Percentiles rank a stretch among this genome's conserved stretches.
phyloP scores from a whole-genome alignment of 2,329 filamentous ascomycete species.

The Calonectria crousiana region DNA sequence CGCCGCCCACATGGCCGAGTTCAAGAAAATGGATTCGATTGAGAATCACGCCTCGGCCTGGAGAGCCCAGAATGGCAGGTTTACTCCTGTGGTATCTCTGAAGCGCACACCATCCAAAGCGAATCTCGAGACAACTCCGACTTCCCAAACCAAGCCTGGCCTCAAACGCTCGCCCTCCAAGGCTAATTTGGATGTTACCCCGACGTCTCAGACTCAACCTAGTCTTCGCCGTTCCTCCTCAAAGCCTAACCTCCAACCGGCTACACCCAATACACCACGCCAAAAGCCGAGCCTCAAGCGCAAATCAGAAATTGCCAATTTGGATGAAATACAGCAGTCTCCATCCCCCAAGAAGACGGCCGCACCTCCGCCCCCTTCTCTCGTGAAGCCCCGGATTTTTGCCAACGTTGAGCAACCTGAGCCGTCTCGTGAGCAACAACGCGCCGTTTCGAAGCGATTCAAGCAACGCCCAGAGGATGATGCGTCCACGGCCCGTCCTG shows the following conservation, averaged over 20 bases:
- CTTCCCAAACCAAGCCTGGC: slow-evolving; percentile 49
- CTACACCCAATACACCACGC: slow-evolving; percentile 60
- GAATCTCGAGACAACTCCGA: slow-evolving; percentile 52
- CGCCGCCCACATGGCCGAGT: slow-evolving; percentile 86
- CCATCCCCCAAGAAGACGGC: slow-evolving; percentile 45
- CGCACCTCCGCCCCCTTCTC: slow-evolving; percentile 27
- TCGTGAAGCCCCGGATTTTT: slow-evolving; percentile 31
- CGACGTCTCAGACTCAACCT: slow-evolving; percentile 50
- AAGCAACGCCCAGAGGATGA: slow-evolving; percentile 78
- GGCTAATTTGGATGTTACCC: slow-evolving; percentile 67
- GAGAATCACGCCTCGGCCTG: slow-evolving; percentile 86
- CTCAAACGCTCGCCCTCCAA: slow-evolving; percentile 69
- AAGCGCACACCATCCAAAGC: slow-evolving; percentile 61
- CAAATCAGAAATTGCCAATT: slow-evolving; percentile 42
- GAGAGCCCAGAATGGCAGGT: slow-evolving; percentile 67
- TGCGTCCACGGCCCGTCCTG: slow-evolving; percentile 72
- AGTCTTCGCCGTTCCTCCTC: slow-evolving; percentile 48
- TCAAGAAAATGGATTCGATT: slow-evolving; percentile 99
- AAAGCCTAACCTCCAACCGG: slow-evolving; percentile 62
- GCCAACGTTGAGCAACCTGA: slow-evolving; percentile 37
- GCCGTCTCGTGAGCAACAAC: slow-evolving; percentile 29
- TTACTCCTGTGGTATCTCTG: slow-evolving; percentile 60
- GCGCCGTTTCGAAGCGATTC: slow-evolving; percentile 73
- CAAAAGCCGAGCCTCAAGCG: slow-evolving; percentile 50
- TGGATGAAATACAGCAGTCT: slow-evolving; percentile 46